phyloP scores from a whole-genome alignment of 345 rosid genomes.

The Citrus maxima region DNA sequence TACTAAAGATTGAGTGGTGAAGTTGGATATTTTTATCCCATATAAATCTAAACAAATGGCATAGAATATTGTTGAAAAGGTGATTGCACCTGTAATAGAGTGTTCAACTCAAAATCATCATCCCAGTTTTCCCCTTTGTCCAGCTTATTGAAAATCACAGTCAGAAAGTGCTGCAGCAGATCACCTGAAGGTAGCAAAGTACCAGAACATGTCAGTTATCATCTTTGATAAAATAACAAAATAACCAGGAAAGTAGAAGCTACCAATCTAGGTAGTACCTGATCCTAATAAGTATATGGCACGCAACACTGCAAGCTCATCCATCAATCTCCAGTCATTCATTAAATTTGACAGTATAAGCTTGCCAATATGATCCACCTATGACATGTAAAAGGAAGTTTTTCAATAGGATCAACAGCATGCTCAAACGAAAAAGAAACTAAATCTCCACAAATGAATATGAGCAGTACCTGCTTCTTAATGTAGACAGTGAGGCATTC shows the following conservation, averaged over 20 bases:
- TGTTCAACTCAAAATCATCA: slow-evolving; percentile 92
- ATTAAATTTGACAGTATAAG: slow-evolving; percentile 77
- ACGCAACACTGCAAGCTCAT: slow-evolving; percentile 93
- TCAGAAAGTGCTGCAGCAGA: slow-evolving; percentile 88
- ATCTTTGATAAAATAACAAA: slow-evolving; percentile 1
- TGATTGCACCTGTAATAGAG: slow-evolving; percentile 72
- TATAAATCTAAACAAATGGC: not conserved
- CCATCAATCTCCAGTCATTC: slow-evolving; percentile 95
- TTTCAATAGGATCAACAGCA: slow-evolving; percentile 14
- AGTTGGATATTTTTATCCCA: not conserved
- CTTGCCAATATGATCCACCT: slow-evolving; percentile 82
- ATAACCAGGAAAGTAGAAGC: slow-evolving; percentile 10
- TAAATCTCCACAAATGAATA: slow-evolving; percentile 9
- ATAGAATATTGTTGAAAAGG: not conserved
- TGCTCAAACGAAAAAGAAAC: not conserved
- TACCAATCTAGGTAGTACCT: slow-evolving; percentile 41
- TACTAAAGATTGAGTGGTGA: not conserved
- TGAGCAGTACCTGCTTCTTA: slow-evolving; percentile 64
- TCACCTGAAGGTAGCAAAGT: slow-evolving; percentile 59
- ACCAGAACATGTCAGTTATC: slow-evolving; percentile 14
- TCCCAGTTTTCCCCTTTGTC: slow-evolving; percentile 89
- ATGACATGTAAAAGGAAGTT: slow-evolving; percentile 19
- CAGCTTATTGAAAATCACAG: slow-evolving; percentile 71
- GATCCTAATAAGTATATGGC: slow-evolving; percentile 97
- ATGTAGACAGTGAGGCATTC: slow-evolving; percentile 75